phyloP scores from a whole-genome alignment of 768 basidiomycete genomes.

The Naganishia antarctica region DNA sequence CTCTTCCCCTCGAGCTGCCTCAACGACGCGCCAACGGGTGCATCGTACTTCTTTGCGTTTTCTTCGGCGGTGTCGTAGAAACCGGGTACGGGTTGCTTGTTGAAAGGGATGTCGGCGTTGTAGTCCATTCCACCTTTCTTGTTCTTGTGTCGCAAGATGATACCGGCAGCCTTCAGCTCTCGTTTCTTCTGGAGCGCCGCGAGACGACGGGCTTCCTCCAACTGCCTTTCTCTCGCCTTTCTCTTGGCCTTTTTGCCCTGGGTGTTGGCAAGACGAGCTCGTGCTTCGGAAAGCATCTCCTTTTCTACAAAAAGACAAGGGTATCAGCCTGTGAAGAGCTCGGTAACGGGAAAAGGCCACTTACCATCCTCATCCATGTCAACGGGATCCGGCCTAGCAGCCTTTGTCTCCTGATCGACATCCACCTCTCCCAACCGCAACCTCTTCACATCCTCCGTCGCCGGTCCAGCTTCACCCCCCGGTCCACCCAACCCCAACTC shows the following conservation, averaged over 20 bases:
- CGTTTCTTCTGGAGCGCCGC: conserved; percentile 96
- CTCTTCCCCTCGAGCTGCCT: conserved; percentile 94
- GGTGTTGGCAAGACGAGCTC: conserved; percentile 94
- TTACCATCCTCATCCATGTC: conserved; percentile 99
- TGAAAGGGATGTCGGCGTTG: conserved; percentile 96
- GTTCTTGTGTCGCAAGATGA: conserved; percentile 95
- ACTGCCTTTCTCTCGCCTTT: conserved; percentile 91
- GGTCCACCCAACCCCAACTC: conserved; percentile 87
- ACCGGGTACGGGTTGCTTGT: conserved; percentile 89
- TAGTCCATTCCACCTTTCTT: conserved; percentile 94
- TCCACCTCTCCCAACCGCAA: conserved; percentile 95
- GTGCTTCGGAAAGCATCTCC: conserved; percentile 98
- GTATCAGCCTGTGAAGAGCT: neutral
- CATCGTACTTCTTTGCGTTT: conserved; percentile 74
- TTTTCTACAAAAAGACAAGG: conserved; percentile 60
- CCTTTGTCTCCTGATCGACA: conserved; percentile 97
- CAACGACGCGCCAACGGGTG: conserved; percentile 81
- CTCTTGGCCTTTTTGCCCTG: conserved; percentile 99
- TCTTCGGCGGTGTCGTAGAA: conserved; percentile 98
- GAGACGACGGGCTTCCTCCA: conserved; percentile 89
- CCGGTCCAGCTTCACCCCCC: conserved; percentile 70
- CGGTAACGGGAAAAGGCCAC: too few species aligned
- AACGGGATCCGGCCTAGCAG: conserved; percentile 95
- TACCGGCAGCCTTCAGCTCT: conserved; percentile 95
- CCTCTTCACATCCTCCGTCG: conserved; percentile 84